These are phyloP conservation scores for Amanita pallidorosea DNA, from an alignment of 768 basidiomycete species.

Conservation along the genomic window DNA sequence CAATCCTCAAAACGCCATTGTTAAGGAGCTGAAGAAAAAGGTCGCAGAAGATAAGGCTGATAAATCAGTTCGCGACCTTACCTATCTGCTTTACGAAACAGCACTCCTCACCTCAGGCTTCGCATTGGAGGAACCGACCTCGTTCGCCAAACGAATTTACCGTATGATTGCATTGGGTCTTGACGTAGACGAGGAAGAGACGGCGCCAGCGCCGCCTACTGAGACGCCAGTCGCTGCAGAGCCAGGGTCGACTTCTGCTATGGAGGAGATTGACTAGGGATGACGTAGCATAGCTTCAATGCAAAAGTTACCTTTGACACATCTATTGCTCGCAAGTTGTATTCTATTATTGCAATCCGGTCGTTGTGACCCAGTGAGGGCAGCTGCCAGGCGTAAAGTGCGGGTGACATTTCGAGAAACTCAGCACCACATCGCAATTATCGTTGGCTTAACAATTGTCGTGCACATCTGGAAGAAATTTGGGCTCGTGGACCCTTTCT, in stretches of 20 bases:
- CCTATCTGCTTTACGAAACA: slow-evolving; percentile 94
- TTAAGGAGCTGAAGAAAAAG: slow-evolving; percentile 94
- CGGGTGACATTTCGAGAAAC: no score
- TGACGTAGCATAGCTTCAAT: not conserved
- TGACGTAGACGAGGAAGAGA: slow-evolving; percentile 66
- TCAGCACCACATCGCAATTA: no score
- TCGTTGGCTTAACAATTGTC: no score
- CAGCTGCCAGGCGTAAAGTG: no score
- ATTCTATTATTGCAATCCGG: no score
- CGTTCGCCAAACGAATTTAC: slow-evolving; percentile 93
- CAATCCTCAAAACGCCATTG: slow-evolving; percentile 84
- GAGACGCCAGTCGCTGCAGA: slow-evolving; percentile 45
- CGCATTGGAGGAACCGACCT: slow-evolving; percentile 89
- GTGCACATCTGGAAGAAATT: no score
- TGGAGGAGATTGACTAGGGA: slow-evolving; percentile 92
- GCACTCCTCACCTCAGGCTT: slow-evolving; percentile 93
- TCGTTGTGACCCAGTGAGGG: no score
- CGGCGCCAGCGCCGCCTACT: slow-evolving; percentile 24
- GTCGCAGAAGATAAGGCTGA: slow-evolving; percentile 96
- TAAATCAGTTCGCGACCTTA: slow-evolving; percentile 96
- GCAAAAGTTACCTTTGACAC: no score
- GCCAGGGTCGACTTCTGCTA: slow-evolving; percentile 63
- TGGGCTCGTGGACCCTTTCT: no score
- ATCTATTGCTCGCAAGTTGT: no score
- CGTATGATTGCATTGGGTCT: slow-evolving; percentile 94